Percentiles rank a stretch among this genome's conserved stretches.
Conservation (phyloP, 169 alveolate species). For the Plasmodium blacklocki region DNA sequence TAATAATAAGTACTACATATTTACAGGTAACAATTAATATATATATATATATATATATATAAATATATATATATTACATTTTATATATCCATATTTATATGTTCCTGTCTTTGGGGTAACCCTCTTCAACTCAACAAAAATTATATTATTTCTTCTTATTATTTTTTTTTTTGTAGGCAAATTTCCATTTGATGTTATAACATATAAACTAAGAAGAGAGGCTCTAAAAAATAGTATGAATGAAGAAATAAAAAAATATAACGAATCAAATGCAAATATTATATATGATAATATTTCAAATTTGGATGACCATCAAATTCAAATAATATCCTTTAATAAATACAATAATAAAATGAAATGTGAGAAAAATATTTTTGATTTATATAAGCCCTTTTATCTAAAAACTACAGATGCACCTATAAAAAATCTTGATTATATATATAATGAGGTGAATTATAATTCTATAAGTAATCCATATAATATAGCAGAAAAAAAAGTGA, state of each 20-base stretch:
- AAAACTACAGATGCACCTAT: constrained; percentile 43
- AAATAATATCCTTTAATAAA: constrained; percentile 43
- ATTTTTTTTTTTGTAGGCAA: constrained; percentile 15
- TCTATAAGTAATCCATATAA: constrained; percentile 54
- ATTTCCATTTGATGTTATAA: constrained; percentile 71
- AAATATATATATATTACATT: too few species aligned
- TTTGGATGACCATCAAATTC: constrained; percentile 38
- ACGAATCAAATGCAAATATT: constrained; percentile 5
- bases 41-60: too few species aligned
- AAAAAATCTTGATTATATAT: constrained; percentile 9
- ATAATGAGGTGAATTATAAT: constrained; percentile 32
- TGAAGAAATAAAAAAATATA: constrained; percentile 38
- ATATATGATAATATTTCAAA: constrained; percentile 6
- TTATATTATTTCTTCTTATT: neutral
- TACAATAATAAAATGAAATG: constrained; percentile 54
- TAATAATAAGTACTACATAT: constrained; percentile 31
- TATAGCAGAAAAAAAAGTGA: constrained; percentile 39
- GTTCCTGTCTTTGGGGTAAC: neutral
- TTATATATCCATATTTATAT: neutral
- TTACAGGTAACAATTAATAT: constrained; percentile 22
- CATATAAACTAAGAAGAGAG: constrained; percentile 62
- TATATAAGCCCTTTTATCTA: constrained; percentile 51
- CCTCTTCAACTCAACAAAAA: neutral
- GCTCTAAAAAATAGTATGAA: constrained; percentile 50
- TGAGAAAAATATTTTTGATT: constrained; percentile 57